Evolutionary conservation across 2,329 filamentous ascomycete genomes (phyloP).

Genomic region (Fusarium denticulatum): DNA sequence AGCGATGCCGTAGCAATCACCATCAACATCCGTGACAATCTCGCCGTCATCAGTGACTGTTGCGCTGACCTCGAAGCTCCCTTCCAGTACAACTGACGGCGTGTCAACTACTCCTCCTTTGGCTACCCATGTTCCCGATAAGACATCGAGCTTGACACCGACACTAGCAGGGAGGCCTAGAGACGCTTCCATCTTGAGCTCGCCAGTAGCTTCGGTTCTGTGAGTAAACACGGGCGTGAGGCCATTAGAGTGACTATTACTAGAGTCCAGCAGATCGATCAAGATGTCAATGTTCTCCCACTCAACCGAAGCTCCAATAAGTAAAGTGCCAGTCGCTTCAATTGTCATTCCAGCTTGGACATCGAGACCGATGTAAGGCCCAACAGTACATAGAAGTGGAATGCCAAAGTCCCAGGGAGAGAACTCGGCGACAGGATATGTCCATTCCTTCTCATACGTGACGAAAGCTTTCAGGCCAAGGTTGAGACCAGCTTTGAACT

Average conservation of each 20-base stretch:
- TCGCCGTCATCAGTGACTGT: not conserved
- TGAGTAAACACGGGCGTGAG: not conserved
- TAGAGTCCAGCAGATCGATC: not conserved
- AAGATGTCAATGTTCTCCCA: slow-evolving; percentile 12
- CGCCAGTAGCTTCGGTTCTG: not conserved
- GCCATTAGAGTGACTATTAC: not conserved
- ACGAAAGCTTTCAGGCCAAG: not conserved
- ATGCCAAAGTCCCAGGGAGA: not conserved
- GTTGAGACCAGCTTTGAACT: slow-evolving; percentile 3
- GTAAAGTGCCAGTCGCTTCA: not conserved
- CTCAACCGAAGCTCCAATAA: not conserved
- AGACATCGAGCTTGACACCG: not conserved
- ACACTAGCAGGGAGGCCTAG: not conserved
- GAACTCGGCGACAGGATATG: not conserved
- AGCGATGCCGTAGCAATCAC: slow-evolving; percentile 4
- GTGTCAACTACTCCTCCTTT: slow-evolving; percentile 3
- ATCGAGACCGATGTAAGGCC: not conserved
- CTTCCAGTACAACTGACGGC: not conserved
- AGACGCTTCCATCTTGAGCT: not conserved
- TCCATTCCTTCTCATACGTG: slow-evolving; percentile 9
- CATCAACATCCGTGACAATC: not conserved
- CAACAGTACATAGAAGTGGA: not conserved
- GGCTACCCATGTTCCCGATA: not conserved
- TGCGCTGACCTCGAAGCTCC: not conserved
- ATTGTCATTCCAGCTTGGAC: not conserved